These are phyloP conservation scores for Aureobasidium sp. DNA, from an alignment of 2,329 filamentous ascomycete genomes.

Conservation along the genomic window DNA sequence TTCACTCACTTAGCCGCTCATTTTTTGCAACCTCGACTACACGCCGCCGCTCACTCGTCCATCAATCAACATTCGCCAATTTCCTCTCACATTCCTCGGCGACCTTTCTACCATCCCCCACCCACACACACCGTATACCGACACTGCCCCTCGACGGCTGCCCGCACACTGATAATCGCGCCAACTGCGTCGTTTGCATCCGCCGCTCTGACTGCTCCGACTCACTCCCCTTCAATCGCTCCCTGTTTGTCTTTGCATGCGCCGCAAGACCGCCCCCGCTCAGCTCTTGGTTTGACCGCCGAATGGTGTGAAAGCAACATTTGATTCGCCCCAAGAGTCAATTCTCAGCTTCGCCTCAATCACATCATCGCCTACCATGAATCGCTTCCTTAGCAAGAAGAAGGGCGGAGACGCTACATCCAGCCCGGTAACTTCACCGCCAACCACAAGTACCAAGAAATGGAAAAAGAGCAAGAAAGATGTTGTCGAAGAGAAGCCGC, in stretches of 20 bases:
- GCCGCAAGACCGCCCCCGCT: background rate
- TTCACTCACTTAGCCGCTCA: slow-evolving; percentile 2
- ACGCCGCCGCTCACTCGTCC: background rate
- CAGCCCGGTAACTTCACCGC: slow-evolving; percentile 11
- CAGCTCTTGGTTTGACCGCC: slow-evolving; percentile 1
- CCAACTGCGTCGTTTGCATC: slow-evolving; percentile 7
- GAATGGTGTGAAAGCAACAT: slow-evolving; percentile 5
- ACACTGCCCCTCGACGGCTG: slow-evolving; percentile 7
- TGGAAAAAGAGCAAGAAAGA: slow-evolving; percentile 48
- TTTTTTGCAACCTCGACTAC: background rate
- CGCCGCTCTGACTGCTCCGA: background rate
- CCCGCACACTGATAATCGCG: background rate
- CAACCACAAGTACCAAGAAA: slow-evolving; percentile 25
- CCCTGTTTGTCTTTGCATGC: slow-evolving; percentile 14
- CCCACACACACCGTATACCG: background rate
- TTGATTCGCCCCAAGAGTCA: background rate
- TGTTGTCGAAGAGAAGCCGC: slow-evolving; percentile 49
- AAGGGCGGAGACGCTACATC: slow-evolving; percentile 54
- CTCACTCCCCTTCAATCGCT: slow-evolving; percentile 3
- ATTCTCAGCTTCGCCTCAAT: background rate
- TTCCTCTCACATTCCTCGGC: slow-evolving; percentile 7
- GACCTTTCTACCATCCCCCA: background rate
- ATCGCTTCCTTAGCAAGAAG: slow-evolving; percentile 69
- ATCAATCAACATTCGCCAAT: too few species aligned
- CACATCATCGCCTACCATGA: slow-evolving; percentile 48